Evolutionary conservation across 192 early-diverging fungal species (phyloP), one percentile per base, ranked within the genome.

Genomic region (Podila epigama): DNA sequence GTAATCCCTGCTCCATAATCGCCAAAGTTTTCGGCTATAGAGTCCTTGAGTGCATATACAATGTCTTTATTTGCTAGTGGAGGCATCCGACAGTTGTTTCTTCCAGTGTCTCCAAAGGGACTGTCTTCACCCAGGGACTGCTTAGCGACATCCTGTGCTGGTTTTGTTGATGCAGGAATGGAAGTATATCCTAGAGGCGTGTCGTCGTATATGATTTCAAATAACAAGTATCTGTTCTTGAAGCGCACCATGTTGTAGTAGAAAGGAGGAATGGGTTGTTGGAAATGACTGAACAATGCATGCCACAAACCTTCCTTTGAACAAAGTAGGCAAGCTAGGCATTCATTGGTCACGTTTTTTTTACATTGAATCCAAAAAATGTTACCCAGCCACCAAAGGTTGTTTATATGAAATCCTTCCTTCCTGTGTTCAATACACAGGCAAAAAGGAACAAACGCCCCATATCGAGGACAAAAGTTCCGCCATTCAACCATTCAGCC

Each of bases 221-320:
- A 82, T 18, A 85, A 59, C 13, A 85, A 53, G 70, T 82, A 85
- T 58, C 83, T 79, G 55, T 85, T 80, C 75, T 85, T 85, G 79
- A 85, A 85, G 44, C 83, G 79, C 20, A 85, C 83, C 83, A 85
- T 85, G 54, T 54, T 54, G 27, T 1, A 31, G 41, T 36, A 39
- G n/a, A 44, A 25, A 22, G n/a, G 44, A 48, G 44, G 44, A 22
- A 44, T 42, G n/a, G n/a, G 44, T 48, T 22, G 13, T 5, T 3
- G 42, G 44, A 48, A 18, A 48, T 22, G 44, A 20, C 1, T 13
- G 5, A 15, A 22, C 44, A 7, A 48, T 48, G 20, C 20, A 48
- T 16, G n/a, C n/a, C n/a, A n/a, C n/a, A n/a, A n/a, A n/a, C n/a
- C n/a, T n/a, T n/a, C n/a, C n/a, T n/a, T n/a, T n/a, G n/a, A n/a